phyloP scores from a whole-genome alignment of 2,329 filamentous ascomycete genomes.

The Ascochyta clinopodiicola region DNA sequence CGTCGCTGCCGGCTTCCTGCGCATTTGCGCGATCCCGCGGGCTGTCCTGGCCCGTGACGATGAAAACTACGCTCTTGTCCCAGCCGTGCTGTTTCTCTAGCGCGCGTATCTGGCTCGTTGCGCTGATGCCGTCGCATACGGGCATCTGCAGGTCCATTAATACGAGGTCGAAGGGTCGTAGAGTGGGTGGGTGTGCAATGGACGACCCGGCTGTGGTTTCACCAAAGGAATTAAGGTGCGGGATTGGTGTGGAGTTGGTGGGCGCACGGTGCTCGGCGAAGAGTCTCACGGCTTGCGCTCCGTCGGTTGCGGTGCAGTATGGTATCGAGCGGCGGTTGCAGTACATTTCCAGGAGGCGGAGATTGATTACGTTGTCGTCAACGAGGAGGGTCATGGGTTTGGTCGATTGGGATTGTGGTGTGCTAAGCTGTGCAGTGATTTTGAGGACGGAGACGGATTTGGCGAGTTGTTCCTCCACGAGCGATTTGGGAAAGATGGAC shows the following conservation, averaged over 20 bases:
- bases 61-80: conserved; percentile 38
- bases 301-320: conserved; percentile 50
- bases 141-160: conserved; percentile 55
- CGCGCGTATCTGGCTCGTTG: conserved; percentile 43
- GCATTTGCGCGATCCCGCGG: conserved; percentile 31
- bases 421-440: conserved; percentile 3
- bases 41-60: conserved; percentile 45
- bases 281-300: conserved; percentile 49
- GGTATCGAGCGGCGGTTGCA: conserved; percentile 51
- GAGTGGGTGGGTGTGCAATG: neutral
- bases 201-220: neutral
- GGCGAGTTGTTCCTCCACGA: conserved; percentile 16
- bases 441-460: conserved; percentile 19
- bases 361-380: conserved; percentile 56
- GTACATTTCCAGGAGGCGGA: conserved; percentile 57
- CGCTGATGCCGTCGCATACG: conserved; percentile 47
- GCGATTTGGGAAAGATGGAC: conserved; percentile 13
- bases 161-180: conserved; percentile 40
- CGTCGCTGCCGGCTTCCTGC: conserved; percentile 38
- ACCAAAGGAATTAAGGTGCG: neutral
- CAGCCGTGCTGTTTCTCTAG: conserved; percentile 37
- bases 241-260: neutral
- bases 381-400: conserved; percentile 49
- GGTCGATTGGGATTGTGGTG: neutral
- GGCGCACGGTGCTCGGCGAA: conserved; percentile 28